Base-by-base conservation (phyloP, 2,329 filamentous ascomycete species). In the Epichloe festucae region DNA sequence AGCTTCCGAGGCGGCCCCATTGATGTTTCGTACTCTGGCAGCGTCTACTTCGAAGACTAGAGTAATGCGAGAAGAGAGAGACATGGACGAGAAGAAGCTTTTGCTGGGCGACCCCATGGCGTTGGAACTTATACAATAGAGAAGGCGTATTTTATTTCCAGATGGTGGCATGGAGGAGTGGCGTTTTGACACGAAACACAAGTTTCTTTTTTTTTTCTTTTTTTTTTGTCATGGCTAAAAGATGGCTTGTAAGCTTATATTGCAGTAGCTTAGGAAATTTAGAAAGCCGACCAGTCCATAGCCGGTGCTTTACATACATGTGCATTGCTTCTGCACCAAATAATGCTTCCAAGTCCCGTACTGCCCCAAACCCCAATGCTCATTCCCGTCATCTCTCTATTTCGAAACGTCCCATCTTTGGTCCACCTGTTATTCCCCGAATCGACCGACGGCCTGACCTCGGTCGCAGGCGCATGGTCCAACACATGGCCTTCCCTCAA, bases 41-140 rank as follows among this genome's bases (percentile, higher is more conserved):
- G 87, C 53, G 86, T 95, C 73, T 96, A 95, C 73, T 98, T 98
- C 69, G 89, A 96, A 2, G 87, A 95, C 62, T 95, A 79, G 71
- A 60, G 34, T 3, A 19, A 17, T 31, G 27, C 27, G 27, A 31
- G 27, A 10, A 23, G 14, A 7, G 14, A 21, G 23, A 31, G 27
- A 23, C 12, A 15, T 31, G 14, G 5, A 34, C 23, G 6, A 31
- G 15, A 5, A 45, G 14, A 34, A 31, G 14, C 14, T 15, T 45
- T 27, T 34, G 8, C 17, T 42, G 23, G 27, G 43, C 34, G 39
- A 35, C 2, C 19, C 17, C 21, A 39, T 31, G 48, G 41, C 48
- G 41, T 46, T 38, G 39, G 19, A 14, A 43, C 7, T 40, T 34
- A 11, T 34, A 39, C 46, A 19, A 38, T 8, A 19, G 35, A 19